These are phyloP conservation scores for Solanum ahanhuiri DNA, from an alignment of 257 asterid genomes.

Conservation along the genomic window DNA sequence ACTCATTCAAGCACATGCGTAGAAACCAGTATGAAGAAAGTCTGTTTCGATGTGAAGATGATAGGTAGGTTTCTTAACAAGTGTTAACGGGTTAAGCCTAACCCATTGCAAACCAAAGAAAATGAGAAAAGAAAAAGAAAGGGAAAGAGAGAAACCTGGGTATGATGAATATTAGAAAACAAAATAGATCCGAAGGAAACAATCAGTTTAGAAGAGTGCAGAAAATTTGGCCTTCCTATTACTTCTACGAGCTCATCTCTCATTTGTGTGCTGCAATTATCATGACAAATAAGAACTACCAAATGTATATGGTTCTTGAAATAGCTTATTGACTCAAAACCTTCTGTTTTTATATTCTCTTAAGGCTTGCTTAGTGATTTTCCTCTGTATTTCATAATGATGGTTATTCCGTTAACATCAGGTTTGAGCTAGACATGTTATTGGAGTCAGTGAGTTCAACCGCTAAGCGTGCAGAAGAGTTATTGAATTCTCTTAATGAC, in stretches of 20 bases:
- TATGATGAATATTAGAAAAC: background rate
- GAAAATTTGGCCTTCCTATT: background rate
- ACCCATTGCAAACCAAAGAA: background rate
- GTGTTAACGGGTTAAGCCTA: background rate
- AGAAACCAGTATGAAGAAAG: constrained; percentile 39
- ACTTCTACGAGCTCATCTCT: background rate
- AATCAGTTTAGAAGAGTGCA: background rate
- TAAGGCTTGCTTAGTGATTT: background rate
- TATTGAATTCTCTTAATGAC: constrained; percentile 19
- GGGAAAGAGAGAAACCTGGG: background rate
- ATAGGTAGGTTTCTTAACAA: constrained; percentile 1
- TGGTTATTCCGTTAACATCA: constrained; percentile 3
- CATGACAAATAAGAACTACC: background rate
- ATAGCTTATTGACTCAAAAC: background rate
- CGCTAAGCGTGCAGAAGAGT: constrained; percentile 27
- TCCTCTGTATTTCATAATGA: background rate
- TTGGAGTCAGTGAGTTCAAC: constrained; percentile 30
- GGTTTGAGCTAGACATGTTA: constrained; percentile 41
- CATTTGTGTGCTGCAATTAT: background rate
- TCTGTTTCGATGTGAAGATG: constrained; percentile 32
- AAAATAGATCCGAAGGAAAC: background rate
- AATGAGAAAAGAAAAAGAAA: background rate
- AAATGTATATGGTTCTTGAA: background rate
- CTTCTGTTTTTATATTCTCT: background rate
- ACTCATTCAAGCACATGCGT: constrained; percentile 39